Evolutionary conservation across 2,329 filamentous ascomycete species (phyloP), one percentile per base, ranked within the genome.

Genomic region (Cadophora sp.): DNA sequence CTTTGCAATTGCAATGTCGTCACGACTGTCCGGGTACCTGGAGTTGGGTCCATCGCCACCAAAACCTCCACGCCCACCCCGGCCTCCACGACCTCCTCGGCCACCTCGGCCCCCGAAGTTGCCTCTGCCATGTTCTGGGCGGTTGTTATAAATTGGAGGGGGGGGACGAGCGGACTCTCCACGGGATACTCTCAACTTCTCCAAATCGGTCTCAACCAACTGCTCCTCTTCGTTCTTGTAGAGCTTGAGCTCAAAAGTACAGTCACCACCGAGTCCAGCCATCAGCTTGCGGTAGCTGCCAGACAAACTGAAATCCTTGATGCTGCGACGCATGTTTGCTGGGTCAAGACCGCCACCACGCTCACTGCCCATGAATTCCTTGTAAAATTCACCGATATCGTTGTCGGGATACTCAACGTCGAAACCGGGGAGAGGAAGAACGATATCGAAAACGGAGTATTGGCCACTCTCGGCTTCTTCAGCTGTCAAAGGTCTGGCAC

Each of bases 341-440:
- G 96, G 95, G 77, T 97, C 89, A 14, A 99, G 83, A 1, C 83
- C 81, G 13, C 95, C 95, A 68, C 96, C 94, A 69, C 87, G 85
- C 58, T 91, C 86, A 61, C 86, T 91, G 39, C 81, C 87, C 96
- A 99, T 99, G 80, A 97, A 96, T 2, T 87, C 84, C 70, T 85
- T 85, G 81, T 98, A 99, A 78, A 91, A 97, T 3, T 87, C 84
- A n/a, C 91, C 93, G 69, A 97, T 88, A 43, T 88, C 87, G 78
- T 99, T 98, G 24, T 83, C 77, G 0, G 96, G 96, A 76, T 98
- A 99, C 43, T 92, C 79, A 47, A 98, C 87, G 73, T 97, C 94
- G 81, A 89, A 97, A 20, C 96, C 96, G 0, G 96, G 96, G n/a
- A 91, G 89, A 3, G 96, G 95, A 2, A 99, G 84, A 14, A 99